Percentiles rank a stretch among this genome's conserved stretches.
Evolutionary conservation across 345 rosid species (phyloP).

Genomic region (Salix udensis): DNA sequence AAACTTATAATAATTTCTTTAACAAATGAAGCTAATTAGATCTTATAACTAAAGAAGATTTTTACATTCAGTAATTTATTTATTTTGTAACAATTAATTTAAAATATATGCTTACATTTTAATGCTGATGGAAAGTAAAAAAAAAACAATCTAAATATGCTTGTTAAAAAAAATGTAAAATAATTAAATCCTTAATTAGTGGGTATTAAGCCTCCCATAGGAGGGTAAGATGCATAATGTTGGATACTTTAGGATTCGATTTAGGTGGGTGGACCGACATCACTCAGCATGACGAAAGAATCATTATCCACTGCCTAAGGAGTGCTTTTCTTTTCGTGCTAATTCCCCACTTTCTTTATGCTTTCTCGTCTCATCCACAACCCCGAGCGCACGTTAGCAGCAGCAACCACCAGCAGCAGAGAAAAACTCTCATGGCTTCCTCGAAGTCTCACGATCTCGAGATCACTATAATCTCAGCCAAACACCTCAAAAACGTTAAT

Average conservation of each 20-base stretch:
- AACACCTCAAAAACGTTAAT: constrained; percentile 24
- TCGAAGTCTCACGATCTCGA: constrained; percentile 8
- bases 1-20: background rate
- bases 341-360: background rate
- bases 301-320: too few species aligned
- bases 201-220: background rate
- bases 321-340: background rate
- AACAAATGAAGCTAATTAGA: background rate
- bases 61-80: background rate
- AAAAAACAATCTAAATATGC: background rate
- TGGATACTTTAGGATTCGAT: background rate
- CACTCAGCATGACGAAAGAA: too few species aligned
- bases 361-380: background rate
- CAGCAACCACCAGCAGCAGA: constrained; percentile 11
- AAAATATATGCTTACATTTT: background rate
- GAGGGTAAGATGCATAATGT: background rate
- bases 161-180: background rate
- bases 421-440: background rate
- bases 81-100: background rate
- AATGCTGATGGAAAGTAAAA: background rate
- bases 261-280: background rate
- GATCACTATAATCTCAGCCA: constrained; percentile 20
- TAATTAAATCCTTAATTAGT: background rate
- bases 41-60: background rate
- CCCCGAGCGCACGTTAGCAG: constrained; percentile 25